A percentile compares a stretch with the other conserved stretches of the same genome.
Conservation (phyloP, 257 asterid species). For the Jacaranda mimosifolia region DNA sequence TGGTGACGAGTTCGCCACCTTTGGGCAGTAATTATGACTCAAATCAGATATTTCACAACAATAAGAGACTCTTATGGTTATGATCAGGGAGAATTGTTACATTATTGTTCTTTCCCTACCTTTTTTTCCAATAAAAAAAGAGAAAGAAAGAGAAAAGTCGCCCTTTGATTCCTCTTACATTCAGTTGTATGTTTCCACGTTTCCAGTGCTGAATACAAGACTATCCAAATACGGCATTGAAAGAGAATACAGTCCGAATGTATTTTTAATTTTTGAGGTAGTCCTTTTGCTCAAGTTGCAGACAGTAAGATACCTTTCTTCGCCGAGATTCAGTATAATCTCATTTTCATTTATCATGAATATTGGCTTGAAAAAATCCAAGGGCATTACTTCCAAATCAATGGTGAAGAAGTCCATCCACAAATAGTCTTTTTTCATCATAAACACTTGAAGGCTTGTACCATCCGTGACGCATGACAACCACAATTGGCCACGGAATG, state of each 20-base stretch:
- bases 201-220: background rate
- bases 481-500: background rate
- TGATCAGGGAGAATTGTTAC: too few relatives aligned
- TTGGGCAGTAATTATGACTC: too few relatives aligned
- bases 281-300: background rate
- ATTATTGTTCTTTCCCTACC: too few relatives aligned
- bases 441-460: background rate
- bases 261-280: background rate
- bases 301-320: background rate
- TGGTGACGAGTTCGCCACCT: too few relatives aligned
- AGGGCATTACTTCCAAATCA: background rate
- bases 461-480: background rate
- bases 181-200: too few relatives aligned
- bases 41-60: too few relatives aligned
- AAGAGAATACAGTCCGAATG: background rate
- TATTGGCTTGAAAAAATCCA: background rate
- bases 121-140: too few relatives aligned
- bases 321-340: background rate
- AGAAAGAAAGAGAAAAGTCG: too few relatives aligned
- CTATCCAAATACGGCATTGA: background rate
- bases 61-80: too few relatives aligned
- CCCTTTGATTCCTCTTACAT: too few relatives aligned
- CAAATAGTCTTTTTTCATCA: background rate
- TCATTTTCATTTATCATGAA: background rate
- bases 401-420: constrained; percentile 5